A percentile compares a stretch with the other conserved stretches of the same genome.
phyloP scores from a whole-genome alignment of 1,139 yeast genomes.

The Blastobotrys buckinghamii region DNA sequence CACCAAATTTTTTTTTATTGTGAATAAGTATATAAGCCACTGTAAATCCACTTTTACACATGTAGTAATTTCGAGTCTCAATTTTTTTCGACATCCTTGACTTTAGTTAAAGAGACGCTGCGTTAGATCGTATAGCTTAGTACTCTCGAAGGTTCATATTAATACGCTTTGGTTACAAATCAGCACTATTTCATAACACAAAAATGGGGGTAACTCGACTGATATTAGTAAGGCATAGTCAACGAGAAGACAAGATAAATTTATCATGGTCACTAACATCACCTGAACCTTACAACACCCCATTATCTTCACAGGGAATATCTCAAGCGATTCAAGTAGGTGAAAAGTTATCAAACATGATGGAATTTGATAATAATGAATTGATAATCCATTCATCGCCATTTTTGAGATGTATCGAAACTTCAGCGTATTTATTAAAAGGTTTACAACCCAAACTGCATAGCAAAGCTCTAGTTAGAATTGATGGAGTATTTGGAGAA shows the following conservation, averaged over 20 bases:
- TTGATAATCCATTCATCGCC: slow-evolving; percentile 35
- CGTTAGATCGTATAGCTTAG: too few relatives aligned
- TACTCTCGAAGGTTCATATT: too few relatives aligned
- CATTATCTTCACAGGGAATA: slow-evolving; percentile 30
- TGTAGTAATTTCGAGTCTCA: background rate
- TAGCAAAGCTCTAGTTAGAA: too few relatives aligned
- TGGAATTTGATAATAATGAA: slow-evolving; percentile 17
- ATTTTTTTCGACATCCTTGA: background rate
- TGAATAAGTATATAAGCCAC: too few relatives aligned
- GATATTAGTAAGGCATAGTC: slow-evolving; percentile 34
- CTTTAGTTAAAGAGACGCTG: too few relatives aligned
- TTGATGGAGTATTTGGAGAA: slow-evolving; percentile 37
- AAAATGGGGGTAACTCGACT: slow-evolving; percentile 12
- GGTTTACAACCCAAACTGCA: slow-evolving; percentile 10
- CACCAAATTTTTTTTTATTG: too few relatives aligned
- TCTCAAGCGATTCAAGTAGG: slow-evolving; percentile 26
- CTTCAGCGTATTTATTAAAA: slow-evolving; percentile 30
- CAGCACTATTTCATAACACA: background rate
- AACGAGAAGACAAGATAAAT: slow-evolving; percentile 31
- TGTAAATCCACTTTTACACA: background rate
- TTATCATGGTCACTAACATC: slow-evolving; percentile 29
- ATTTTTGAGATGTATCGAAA: slow-evolving; percentile 36
- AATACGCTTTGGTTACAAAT: too few relatives aligned
- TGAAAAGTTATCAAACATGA: slow-evolving; percentile 7
- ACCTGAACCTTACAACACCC: slow-evolving; percentile 37